Conservation (phyloP, 331 rosid genomes). For the Cucumis variabilis region DNA sequence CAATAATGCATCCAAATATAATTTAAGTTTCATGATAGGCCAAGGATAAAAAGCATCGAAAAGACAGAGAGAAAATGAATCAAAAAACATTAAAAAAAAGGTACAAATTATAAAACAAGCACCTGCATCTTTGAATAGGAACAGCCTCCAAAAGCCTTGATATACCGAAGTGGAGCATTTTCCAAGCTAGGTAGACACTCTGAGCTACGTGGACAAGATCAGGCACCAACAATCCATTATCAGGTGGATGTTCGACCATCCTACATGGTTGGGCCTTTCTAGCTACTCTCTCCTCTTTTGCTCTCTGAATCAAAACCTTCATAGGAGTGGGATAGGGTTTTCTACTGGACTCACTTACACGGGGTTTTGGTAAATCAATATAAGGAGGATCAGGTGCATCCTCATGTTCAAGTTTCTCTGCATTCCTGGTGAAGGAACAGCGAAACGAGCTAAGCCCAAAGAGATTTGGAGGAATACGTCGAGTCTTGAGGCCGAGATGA, state of each 20-base stretch:
- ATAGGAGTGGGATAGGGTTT: conserved; percentile 80
- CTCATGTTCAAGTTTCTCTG: background rate
- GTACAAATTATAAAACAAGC: background rate
- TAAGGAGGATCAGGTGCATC: conserved; percentile 44
- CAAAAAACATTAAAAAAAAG: background rate
- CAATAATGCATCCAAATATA: background rate
- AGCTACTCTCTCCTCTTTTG: conserved; percentile 67
- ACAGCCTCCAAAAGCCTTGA: conserved; percentile 54
- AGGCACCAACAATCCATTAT: conserved; percentile 79
- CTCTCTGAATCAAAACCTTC: conserved; percentile 74
- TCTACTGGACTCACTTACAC: conserved; percentile 57
- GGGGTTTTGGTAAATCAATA: conserved; percentile 68
- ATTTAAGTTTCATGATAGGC: background rate
- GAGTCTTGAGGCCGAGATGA: conserved; percentile 35
- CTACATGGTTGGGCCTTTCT: conserved; percentile 69
- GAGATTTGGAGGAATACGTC: conserved; percentile 30
- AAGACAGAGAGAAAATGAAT: background rate
- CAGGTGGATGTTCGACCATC: conserved; percentile 72
- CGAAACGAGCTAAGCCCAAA: background rate
- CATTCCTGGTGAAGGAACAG: conserved; percentile 41
- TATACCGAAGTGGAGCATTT: conserved; percentile 54
- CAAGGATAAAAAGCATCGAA: background rate
- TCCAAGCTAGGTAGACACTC: conserved; percentile 63
- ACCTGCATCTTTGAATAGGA: conserved; percentile 78
- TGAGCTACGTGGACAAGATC: conserved; percentile 70